Percentiles rank a stretch among this genome's conserved stretches.
Conservation (phyloP, 164 flowering plant species). For the Taxillus chinensis region DNA sequence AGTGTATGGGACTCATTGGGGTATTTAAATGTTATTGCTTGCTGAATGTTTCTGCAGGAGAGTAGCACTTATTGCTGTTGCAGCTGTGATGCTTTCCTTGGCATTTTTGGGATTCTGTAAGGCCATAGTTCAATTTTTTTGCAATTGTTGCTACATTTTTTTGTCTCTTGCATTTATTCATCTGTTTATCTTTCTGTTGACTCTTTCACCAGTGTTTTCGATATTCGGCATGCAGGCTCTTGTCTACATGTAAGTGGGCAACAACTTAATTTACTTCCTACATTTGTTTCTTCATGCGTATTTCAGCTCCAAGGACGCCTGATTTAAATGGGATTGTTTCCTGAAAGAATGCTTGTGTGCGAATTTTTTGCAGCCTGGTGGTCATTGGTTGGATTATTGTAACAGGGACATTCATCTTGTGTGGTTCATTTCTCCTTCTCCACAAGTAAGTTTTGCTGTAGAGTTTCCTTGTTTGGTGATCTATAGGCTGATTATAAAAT, state of each 20-base stretch:
- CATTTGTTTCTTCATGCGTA: not conserved
- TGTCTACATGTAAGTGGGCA: slow-evolving; percentile 33
- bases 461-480: not conserved
- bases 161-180: not conserved
- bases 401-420: slow-evolving; percentile 49
- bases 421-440: slow-evolving; percentile 51
- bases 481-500: not conserved
- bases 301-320: not conserved
- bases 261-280: not conserved
- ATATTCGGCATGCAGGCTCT: slow-evolving; percentile 31
- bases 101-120: slow-evolving; percentile 35
- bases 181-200: not conserved
- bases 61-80: slow-evolving; percentile 19
- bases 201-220: slow-evolving; percentile 22
- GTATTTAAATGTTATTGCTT: not conserved
- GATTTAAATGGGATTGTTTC: not conserved
- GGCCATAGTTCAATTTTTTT: slow-evolving; percentile 5
- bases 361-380: slow-evolving; percentile 39
- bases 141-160: not conserved
- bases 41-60: slow-evolving; percentile 19
- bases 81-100: slow-evolving; percentile 31
- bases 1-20: too few species aligned
- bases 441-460: slow-evolving; percentile 41
- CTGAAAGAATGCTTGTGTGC: not conserved
- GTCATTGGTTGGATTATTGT: slow-evolving; percentile 62